phyloP scores from a whole-genome alignment of 805 yeast genomes.

The Pachysolen tannophilus region DNA sequence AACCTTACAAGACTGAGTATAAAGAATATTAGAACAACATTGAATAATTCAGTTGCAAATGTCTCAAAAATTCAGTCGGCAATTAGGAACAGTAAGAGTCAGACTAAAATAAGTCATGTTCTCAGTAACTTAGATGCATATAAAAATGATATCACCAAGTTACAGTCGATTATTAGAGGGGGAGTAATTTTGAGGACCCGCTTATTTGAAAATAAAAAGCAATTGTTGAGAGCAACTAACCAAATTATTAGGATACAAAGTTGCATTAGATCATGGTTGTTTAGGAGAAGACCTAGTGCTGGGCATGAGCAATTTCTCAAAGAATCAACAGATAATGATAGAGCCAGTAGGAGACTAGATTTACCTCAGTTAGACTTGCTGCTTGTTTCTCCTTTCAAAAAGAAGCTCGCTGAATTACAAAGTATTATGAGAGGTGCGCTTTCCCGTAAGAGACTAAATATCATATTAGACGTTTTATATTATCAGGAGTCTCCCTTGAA shows the following conservation, averaged over 20 bases:
- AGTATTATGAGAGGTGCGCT: slow-evolving; percentile 37
- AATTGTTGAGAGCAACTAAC: slow-evolving; percentile 15
- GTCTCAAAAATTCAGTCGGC: slow-evolving; percentile 32
- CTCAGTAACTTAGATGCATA: slow-evolving; percentile 13
- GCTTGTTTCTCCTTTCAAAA: slow-evolving; percentile 6
- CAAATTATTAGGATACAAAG: slow-evolving; percentile 31
- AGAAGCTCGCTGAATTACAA: slow-evolving; percentile 27
- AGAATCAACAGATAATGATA: slow-evolving; percentile 17
- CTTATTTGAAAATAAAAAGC: slow-evolving; percentile 12
- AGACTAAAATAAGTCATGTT: slow-evolving; percentile 13
- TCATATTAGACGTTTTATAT: slow-evolving; percentile 31
- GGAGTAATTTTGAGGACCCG: slow-evolving; percentile 13
- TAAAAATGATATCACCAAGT: slow-evolving; percentile 14
- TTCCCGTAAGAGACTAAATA: slow-evolving; percentile 31
- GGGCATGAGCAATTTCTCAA: slow-evolving; percentile 12
- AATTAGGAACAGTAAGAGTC: slow-evolving; percentile 20
- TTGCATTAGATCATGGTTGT: slow-evolving; percentile 25
- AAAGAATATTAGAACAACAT: slow-evolving; percentile 13
- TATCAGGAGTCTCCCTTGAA: slow-evolving; percentile 30
- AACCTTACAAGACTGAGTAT: slow-evolving; percentile 20
- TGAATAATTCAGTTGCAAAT: slow-evolving; percentile 18
- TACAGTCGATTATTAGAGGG: slow-evolving; percentile 31
- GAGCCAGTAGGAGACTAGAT: slow-evolving; percentile 16
- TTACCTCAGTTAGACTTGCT: slow-evolving; percentile 1
- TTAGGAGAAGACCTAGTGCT: slow-evolving; percentile 14